Conservation (phyloP, 371 early-diverging fungal species). For the Basidiobolus meristosporus region DNA sequence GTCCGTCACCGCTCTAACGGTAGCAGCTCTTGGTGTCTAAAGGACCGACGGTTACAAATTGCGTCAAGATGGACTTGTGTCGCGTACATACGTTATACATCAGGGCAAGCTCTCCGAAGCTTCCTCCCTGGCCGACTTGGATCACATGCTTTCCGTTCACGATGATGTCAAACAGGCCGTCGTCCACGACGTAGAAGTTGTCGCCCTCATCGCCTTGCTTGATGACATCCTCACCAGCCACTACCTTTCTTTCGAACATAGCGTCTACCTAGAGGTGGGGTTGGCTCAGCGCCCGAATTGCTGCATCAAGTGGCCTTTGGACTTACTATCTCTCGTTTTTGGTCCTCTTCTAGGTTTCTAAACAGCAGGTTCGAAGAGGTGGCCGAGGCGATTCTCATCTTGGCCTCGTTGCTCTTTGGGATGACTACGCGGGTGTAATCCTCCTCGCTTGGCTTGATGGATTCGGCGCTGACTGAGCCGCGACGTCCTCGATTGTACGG, state of each 20-base stretch:
- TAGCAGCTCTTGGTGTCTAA: constrained; percentile 62
- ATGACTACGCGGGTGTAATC: constrained; percentile 59
- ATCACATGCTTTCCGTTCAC: constrained; percentile 33
- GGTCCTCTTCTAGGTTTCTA: constrained; percentile 80
- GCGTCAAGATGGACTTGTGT: neutral
- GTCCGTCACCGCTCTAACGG: constrained; percentile 42
- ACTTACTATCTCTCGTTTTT: constrained; percentile 74
- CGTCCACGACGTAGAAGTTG: constrained; percentile 70
- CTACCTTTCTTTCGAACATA: constrained; percentile 13
- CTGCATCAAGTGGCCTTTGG: constrained; percentile 68
- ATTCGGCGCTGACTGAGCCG: constrained; percentile 87
- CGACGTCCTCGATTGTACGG: constrained; percentile 52
- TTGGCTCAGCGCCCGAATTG: constrained; percentile 78
- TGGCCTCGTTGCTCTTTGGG: constrained; percentile 66
- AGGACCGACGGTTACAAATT: neutral
- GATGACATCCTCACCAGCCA: constrained; percentile 60
- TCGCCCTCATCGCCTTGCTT: constrained; percentile 75
- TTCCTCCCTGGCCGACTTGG: constrained; percentile 37
- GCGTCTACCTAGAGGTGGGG: constrained; percentile 31
- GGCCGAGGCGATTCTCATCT: constrained; percentile 52
- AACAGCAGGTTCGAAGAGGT: constrained; percentile 81
- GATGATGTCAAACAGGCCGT: constrained; percentile 56
- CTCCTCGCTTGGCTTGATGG: constrained; percentile 71
- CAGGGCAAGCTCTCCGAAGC: constrained; percentile 79
- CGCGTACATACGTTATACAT: constrained; percentile 50